Evolutionary conservation across 129 eudicot species (phyloP).

Genomic region (Flaveria ramosissima): DNA sequence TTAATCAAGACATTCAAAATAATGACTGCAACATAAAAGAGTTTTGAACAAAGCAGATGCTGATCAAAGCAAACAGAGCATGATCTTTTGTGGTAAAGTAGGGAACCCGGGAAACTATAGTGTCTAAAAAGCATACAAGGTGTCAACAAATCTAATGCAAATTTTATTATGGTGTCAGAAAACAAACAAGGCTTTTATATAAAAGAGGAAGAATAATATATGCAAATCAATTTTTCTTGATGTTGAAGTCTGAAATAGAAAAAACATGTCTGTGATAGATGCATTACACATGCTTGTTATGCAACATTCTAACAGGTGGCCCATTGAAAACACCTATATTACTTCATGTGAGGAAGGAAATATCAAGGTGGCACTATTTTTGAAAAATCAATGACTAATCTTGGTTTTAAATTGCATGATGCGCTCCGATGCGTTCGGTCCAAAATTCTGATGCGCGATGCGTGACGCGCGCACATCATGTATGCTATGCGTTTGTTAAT

Average conservation of each 20-base stretch:
- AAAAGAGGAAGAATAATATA: neutral
- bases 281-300: neutral
- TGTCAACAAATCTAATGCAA: neutral
- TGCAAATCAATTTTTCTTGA: neutral
- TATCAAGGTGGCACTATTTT: constrained; percentile 1
- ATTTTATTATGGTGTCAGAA: neutral
- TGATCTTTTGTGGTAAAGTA: constrained; percentile 21
- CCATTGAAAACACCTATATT: neutral
- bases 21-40: constrained; percentile 7
- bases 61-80: constrained; percentile 17
- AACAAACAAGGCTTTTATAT: neutral
- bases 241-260: constrained; percentile 5
- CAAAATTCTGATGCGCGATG: too few species aligned
- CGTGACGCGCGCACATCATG: too few species aligned
- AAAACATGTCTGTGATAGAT: neutral
- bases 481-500: too few species aligned
- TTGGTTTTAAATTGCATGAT: too few species aligned
- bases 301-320: constrained; percentile 1
- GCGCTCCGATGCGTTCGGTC: too few species aligned
- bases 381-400: neutral
- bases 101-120: neutral
- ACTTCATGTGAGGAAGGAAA: neutral
- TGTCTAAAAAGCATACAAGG: neutral
- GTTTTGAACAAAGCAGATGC: constrained; percentile 13
- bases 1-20: constrained; percentile 1